Evolutionary conservation across 306 rosid species (phyloP).

Genomic region (Vigna trinervia): DNA sequence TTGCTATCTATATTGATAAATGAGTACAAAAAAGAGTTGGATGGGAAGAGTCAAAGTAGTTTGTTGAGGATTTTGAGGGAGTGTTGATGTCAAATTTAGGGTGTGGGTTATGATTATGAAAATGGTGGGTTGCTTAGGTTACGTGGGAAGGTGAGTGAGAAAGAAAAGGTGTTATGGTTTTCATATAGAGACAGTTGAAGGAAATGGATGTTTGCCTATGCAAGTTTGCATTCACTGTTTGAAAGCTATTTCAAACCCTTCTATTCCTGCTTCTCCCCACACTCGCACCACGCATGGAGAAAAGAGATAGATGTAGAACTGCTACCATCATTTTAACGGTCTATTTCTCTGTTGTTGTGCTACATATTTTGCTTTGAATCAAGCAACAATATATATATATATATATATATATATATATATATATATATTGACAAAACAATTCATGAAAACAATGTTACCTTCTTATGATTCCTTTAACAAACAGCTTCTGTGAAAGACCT

Average conservation of each 20-base stretch:
- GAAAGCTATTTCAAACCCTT: slow-evolving; percentile 71
- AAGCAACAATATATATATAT: slow-evolving; percentile 29
- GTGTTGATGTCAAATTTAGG: slow-evolving; percentile 55
- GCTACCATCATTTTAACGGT: slow-evolving; percentile 46
- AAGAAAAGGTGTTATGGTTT: slow-evolving; percentile 73
- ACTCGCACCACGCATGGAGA: slow-evolving; percentile 21
- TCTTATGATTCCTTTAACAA: slow-evolving; percentile 37
- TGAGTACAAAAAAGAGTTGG: slow-evolving; percentile 37
- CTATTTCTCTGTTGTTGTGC: slow-evolving; percentile 48
- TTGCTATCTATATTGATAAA: background rate
- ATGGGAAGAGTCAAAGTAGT: slow-evolving; percentile 63
- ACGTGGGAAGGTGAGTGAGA: slow-evolving; percentile 59
- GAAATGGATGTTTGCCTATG: slow-evolving; percentile 53
- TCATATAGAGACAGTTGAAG: slow-evolving; percentile 65
- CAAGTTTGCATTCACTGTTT: slow-evolving; percentile 62
- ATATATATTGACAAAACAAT: slow-evolving; percentile 22
- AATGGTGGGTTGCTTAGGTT: slow-evolving; percentile 62
- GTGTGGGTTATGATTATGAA: slow-evolving; percentile 51
- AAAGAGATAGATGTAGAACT: background rate
- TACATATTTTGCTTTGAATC: slow-evolving; percentile 41
- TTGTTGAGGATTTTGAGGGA: slow-evolving; percentile 56
- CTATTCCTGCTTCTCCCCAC: slow-evolving; percentile 45
- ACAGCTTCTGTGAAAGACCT: slow-evolving; percentile 42
- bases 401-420: background rate
- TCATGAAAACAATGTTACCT: slow-evolving; percentile 24